These are phyloP conservation scores for Coleophoma eucalyptorum DNA, from an alignment of 2,329 filamentous ascomycete species.

Conservation along the genomic window DNA sequence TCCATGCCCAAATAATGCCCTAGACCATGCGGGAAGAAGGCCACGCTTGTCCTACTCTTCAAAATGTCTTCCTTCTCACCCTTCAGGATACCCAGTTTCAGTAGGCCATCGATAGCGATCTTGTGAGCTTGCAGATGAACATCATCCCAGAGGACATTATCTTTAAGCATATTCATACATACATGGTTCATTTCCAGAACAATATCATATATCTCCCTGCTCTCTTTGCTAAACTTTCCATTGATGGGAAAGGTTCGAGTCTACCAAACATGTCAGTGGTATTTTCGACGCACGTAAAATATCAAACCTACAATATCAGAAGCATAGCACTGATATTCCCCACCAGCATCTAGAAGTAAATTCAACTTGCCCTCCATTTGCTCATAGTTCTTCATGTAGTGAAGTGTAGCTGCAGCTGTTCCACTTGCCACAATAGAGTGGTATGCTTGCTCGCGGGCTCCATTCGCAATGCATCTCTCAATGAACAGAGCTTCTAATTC, in stretches of 20 bases:
- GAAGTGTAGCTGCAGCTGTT: conserved; percentile 76
- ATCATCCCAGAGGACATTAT: conserved; percentile 75
- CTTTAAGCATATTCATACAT: conserved; percentile 68
- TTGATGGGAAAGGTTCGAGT: conserved; percentile 84
- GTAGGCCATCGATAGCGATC: conserved; percentile 76
- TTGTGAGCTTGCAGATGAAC: conserved; percentile 77
- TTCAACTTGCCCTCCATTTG: conserved; percentile 69
- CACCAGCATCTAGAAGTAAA: conserved; percentile 80
- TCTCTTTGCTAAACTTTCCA: conserved; percentile 67
- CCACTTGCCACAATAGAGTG: conserved; percentile 81
- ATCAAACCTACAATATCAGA: conserved; percentile 53
- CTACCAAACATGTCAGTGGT: conserved; percentile 34
- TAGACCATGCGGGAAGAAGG: conserved; percentile 88
- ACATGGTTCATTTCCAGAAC: conserved; percentile 85
- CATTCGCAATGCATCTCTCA: conserved; percentile 69
- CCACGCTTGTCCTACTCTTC: conserved; percentile 73
- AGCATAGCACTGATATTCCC: conserved; percentile 70
- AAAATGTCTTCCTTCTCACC: conserved; percentile 70
- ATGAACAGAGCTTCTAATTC: conserved; percentile 82
- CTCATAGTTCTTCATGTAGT: conserved; percentile 80
- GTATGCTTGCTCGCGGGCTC: conserved; percentile 82
- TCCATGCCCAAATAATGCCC: conserved; percentile 93
- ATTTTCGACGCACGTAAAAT: neutral
- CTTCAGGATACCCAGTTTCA: conserved; percentile 71
- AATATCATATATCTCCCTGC: conserved; percentile 72